Evolutionary conservation across 2,329 filamentous ascomycete species (phyloP), one percentile per base, ranked within the genome.

Genomic region (Ceratocystis variospora): DNA sequence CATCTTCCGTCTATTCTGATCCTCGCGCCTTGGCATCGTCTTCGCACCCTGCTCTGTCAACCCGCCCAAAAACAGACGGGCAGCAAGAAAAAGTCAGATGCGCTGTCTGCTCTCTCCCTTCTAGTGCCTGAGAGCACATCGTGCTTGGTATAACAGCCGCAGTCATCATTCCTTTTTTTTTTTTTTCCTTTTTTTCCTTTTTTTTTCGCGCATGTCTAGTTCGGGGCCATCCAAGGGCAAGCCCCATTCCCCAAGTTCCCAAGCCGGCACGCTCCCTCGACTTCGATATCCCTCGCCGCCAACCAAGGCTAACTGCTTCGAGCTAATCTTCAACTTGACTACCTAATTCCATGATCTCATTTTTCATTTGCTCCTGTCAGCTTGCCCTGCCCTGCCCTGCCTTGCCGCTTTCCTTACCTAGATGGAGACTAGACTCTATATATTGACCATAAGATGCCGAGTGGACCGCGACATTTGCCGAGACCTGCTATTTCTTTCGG

Each of bases 401-500:
- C 50, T 55, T 55, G 25, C 50, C 50, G 50, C 22, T 55, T 28
- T 10, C 50, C 19, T 10, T 25, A 17, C 19, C 12, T 31, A 6
- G 50, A 28, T 55, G 50, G 50, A 55, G 50, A 55, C 50, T 55
- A 55, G 50, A 28, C 50, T 28, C 50, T 55, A 22, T 8, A 55
- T 8, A 55, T 28, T 41, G 19, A 15, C 7, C 50, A 55, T 55
- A 55, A 55, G 50, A 55, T 55, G 22, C 50, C 50, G 50, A 55
- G 19, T 15, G 5, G 50, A 25, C 50, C 50, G 50, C 50, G 50
- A 25, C 50, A 28, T 25, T 55, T 55, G 50, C 50, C 50, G 50
- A 55, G 50, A 55, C 50, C 10, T 55, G n/a, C 8, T 57, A 41
- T 63, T 55, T 12, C 65, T 22, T 62, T 64, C 19, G 37, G 48